Conservation (phyloP, 768 basidiomycete species). For the Tricholomella constricta region DNA sequence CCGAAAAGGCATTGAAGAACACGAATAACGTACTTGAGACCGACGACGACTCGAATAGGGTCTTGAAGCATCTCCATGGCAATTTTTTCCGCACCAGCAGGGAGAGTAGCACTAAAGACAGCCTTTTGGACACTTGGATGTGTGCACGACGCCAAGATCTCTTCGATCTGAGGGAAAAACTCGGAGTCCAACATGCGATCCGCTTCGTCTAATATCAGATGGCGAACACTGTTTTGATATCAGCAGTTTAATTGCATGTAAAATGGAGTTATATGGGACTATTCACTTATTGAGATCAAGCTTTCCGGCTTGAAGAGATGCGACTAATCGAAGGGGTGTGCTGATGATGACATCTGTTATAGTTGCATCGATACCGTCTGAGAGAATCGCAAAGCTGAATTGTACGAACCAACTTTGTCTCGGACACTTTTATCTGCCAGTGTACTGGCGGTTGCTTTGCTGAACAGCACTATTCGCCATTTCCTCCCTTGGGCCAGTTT, state of each 20-base stretch:
- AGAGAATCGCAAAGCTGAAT: constrained; percentile 2
- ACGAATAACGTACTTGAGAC: constrained; percentile 73
- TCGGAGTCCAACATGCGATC: constrained; percentile 89
- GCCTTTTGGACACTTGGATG: constrained; percentile 75
- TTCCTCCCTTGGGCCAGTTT: constrained; percentile 80
- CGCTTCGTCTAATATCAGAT: constrained; percentile 88
- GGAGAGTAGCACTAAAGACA: constrained; percentile 94
- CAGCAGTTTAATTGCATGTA: neutral
- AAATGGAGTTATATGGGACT: neutral
- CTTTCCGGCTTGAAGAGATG: constrained; percentile 68
- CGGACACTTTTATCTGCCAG: constrained; percentile 70
- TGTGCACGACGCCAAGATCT: constrained; percentile 79
- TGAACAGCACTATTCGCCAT: constrained; percentile 82
- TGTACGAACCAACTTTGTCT: constrained; percentile 70
- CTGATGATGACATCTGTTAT: constrained; percentile 83
- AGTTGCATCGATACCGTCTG: constrained; percentile 7
- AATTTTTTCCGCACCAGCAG: constrained; percentile 82
- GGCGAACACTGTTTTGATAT: constrained; percentile 65
- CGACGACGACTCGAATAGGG: constrained; percentile 93
- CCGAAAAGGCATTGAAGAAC: neutral
- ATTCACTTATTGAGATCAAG: constrained; percentile 75
- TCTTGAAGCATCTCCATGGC: constrained; percentile 84
- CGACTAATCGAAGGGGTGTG: constrained; percentile 88
- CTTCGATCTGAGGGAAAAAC: constrained; percentile 87
- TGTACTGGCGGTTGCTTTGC: constrained; percentile 86